Base-by-base conservation (phyloP, 257 asterid species). In the Fraxinus pennsylvanica region DNA sequence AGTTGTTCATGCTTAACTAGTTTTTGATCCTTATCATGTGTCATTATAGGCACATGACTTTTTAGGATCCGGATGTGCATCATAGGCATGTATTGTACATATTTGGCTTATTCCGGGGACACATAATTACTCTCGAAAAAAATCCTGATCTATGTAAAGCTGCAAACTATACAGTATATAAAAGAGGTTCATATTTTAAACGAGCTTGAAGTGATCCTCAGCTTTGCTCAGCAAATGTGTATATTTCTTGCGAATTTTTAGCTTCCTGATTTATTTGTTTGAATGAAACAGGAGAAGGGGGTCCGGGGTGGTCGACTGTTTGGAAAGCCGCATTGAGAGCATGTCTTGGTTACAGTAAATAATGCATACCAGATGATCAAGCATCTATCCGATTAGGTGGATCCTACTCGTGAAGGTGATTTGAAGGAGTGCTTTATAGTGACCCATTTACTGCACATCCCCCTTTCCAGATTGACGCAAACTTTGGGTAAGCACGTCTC, bases 401-500 rank as follows among this genome's bases (percentile, higher is more conserved):
- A 91, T 84, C 90, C 97, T 29, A 84, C 86, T 61, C 83, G 76
- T 27, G 89, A 84, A 69, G 68, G 75, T 32, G 78, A 80, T n/a
- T 88, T 66, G 93, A 88, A 87, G 94, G 98, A 78, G 94, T 97
- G 41, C 86, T 91, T 13, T 91, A 93, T 22, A 86, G 87, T 61
- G 88, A 93, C 82, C 88, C 90, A 68, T 91, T 93, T 22, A 87
- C 92, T 19, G 89, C 98, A 66, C 98, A 91, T 74, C 96, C 98
- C 45, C 96, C 94, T 81, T 93, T 93, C 85, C 97, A 93, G 86
- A 91, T 93, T 21, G 96, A 93, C 61, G 98, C 96, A 43, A 93
- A 91, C 77, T 91, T 91, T 29, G 98, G 97, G 97, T 89, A 84
- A 81, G 86, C 39, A 33, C 52, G 9, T 27, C 41, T 29, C 65